A percentile compares a stretch with the other conserved stretches of the same genome.
Evolutionary conservation across 768 basidiomycete species (phyloP).

Genomic region (Suillus subaureus): DNA sequence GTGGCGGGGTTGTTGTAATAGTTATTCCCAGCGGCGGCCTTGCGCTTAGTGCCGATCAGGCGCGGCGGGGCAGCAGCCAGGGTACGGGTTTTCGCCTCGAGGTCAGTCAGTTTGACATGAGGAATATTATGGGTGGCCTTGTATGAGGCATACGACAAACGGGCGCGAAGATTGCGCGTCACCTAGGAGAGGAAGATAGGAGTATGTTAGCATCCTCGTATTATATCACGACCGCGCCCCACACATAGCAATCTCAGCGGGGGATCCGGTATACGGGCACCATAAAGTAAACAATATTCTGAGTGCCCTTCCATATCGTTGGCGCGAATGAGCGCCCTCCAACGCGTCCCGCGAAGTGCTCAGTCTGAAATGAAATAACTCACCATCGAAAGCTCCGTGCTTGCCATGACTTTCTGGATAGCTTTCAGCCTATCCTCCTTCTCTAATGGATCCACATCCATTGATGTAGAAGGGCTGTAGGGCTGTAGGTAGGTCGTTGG

Average conservation of each 20-base stretch:
- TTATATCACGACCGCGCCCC: conserved; percentile 13
- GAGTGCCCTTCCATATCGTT: conserved; percentile 12
- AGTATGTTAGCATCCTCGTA: conserved; percentile 24
- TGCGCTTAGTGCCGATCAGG: conserved; percentile 62
- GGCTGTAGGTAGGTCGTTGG: conserved; percentile 63
- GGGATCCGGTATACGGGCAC: conserved; percentile 13
- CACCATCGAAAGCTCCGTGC: conserved; percentile 82
- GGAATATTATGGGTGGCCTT: conserved; percentile 78
- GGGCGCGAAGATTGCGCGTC: conserved; percentile 77
- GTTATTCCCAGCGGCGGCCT: conserved; percentile 42
- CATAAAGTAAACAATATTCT: conserved; percentile 7
- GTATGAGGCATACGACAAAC: conserved; percentile 82
- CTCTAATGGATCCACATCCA: conserved; percentile 46
- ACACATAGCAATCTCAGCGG: conserved; percentile 13
- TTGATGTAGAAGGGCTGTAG: conserved; percentile 40
- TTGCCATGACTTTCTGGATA: conserved; percentile 74
- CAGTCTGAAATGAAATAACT: conserved; percentile 38
- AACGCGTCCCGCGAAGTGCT: conserved; percentile 51
- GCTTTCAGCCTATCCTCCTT: conserved; percentile 66
- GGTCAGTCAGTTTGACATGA: conserved; percentile 65
- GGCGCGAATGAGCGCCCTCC: conserved; percentile 28
- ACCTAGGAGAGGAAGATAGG: conserved; percentile 52
- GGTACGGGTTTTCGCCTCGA: conserved; percentile 60
- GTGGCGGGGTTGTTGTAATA: conserved; percentile 56
- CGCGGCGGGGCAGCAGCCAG: conserved; percentile 51